These are phyloP conservation scores for Eragrostis tef DNA, from an alignment of 202 grass and related monocot genomes.

Conservation along the genomic window DNA sequence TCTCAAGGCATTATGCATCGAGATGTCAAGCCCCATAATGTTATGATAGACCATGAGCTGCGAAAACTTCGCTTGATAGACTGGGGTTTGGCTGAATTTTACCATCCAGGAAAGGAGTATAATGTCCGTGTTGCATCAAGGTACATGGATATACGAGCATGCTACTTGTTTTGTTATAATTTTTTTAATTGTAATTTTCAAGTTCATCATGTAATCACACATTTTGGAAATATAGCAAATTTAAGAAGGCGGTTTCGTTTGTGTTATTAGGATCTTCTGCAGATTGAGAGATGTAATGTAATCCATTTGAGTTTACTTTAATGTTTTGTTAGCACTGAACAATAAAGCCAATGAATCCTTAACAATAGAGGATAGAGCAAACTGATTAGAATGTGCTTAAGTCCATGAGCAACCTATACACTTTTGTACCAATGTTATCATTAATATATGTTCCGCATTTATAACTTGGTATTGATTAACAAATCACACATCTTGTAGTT, in stretches of 20 bases:
- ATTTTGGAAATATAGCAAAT: conserved; percentile 9
- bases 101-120: conserved; percentile 88
- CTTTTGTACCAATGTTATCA: conserved; percentile 11
- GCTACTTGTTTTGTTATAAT: conserved; percentile 16
- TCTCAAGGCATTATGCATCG: conserved; percentile 88
- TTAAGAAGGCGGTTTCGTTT: too few relatives aligned
- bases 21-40: conserved; percentile 90
- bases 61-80: conserved; percentile 87
- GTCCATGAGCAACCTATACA: neutral
- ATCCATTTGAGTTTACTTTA: neutral
- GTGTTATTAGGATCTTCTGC: neutral
- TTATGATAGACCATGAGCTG: conserved; percentile 87
- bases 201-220: conserved; percentile 5
- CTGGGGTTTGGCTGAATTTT: conserved; percentile 86
- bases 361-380: conserved; percentile 2
- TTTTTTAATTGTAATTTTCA: conserved; percentile 24
- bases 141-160: conserved; percentile 45
- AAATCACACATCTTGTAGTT: conserved; percentile 5
- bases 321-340: neutral
- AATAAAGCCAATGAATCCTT: neutral
- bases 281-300: neutral
- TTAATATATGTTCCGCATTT: neutral
- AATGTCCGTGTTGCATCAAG: conserved; percentile 91
- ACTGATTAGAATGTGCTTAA: neutral
- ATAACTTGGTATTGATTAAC: conserved; percentile 3